Evolutionary conservation across 768 basidiomycete genomes (phyloP).

Genomic region (Podaxis sp.): DNA sequence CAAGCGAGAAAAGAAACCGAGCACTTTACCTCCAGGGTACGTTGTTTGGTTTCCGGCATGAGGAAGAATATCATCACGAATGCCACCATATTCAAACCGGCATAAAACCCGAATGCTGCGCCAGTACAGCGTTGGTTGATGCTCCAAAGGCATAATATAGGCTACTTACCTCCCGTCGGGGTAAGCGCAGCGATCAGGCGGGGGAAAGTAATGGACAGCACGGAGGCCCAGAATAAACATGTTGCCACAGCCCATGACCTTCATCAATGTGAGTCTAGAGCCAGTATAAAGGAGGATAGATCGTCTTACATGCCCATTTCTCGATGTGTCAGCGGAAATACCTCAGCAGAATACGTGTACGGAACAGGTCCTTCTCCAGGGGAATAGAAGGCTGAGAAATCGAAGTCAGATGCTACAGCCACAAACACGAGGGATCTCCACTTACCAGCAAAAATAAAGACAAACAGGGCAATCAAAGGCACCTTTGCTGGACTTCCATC

Average conservation of each 20-base stretch:
- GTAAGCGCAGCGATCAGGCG: slow-evolving; percentile 38
- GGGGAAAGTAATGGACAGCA: slow-evolving; percentile 47
- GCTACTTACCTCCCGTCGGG: slow-evolving; percentile 27
- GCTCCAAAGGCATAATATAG: not conserved
- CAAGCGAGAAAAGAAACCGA: not conserved
- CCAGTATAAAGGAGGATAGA: slow-evolving; percentile 28
- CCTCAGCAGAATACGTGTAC: slow-evolving; percentile 88
- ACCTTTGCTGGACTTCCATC: slow-evolving; percentile 33
- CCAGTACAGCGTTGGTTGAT: slow-evolving; percentile 8
- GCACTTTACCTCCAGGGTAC: slow-evolving; percentile 37
- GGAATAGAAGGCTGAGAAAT: slow-evolving; percentile 56
- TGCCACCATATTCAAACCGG: slow-evolving; percentile 46
- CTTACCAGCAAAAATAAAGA: slow-evolving; percentile 41
- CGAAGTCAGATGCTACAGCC: not conserved
- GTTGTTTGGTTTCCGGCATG: slow-evolving; percentile 49
- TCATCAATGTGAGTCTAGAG: slow-evolving; percentile 20
- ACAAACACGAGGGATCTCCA: not conserved
- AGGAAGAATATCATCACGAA: slow-evolving; percentile 53
- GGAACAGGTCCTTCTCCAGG: slow-evolving; percentile 90
- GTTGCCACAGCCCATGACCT: slow-evolving; percentile 56
- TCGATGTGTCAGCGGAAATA: slow-evolving; percentile 79
- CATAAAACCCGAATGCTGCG: slow-evolving; percentile 54
- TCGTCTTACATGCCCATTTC: slow-evolving; percentile 52
- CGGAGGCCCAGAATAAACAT: slow-evolving; percentile 48
- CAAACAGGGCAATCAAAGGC: slow-evolving; percentile 38